Evolutionary conservation across 148 eudicot genomes (phyloP).

Genomic region (Fagopyrum homotropicum): DNA sequence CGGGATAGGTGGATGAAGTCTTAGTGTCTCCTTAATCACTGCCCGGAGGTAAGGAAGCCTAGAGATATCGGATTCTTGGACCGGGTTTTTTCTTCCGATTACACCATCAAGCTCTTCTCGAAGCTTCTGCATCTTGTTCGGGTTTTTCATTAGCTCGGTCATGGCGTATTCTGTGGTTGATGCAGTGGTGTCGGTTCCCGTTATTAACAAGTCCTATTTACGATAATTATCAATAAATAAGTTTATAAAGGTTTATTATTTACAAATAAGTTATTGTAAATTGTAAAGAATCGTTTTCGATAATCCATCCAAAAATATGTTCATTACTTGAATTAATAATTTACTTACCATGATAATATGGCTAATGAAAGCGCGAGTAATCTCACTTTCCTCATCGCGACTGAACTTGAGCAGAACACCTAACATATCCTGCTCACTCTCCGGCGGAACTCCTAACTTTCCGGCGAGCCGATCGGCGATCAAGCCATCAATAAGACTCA

Average conservation of each 20-base stretch:
- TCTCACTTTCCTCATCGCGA: constrained; percentile 14
- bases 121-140: constrained; percentile 13
- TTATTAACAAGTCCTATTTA: not conserved
- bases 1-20: constrained; percentile 34
- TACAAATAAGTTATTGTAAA: no score
- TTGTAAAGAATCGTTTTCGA: no score
- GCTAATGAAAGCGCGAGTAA: constrained; percentile 18
- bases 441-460: not conserved
- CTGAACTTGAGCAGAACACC: constrained; percentile 20
- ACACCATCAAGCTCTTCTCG: constrained; percentile 20
- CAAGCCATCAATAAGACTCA: constrained; percentile 18
- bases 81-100: constrained; percentile 18
- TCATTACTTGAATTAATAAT: not conserved
- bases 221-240: no score
- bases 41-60: constrained; percentile 27
- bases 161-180: constrained; percentile 38
- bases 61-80: constrained; percentile 25
- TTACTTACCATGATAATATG: constrained; percentile 21
- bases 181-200: constrained; percentile 21
- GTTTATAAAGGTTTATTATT: not conserved
- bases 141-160: constrained; percentile 26
- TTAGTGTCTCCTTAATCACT: constrained; percentile 27
- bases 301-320: not conserved
- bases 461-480: constrained; percentile 18
- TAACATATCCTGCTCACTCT: constrained; percentile 16